A percentile compares a stretch with the other conserved stretches of the same genome.
These are phyloP conservation scores for Sugiyamaella grinbergsii DNA, from an alignment of 1,139 yeast species.

Conservation along the genomic window DNA sequence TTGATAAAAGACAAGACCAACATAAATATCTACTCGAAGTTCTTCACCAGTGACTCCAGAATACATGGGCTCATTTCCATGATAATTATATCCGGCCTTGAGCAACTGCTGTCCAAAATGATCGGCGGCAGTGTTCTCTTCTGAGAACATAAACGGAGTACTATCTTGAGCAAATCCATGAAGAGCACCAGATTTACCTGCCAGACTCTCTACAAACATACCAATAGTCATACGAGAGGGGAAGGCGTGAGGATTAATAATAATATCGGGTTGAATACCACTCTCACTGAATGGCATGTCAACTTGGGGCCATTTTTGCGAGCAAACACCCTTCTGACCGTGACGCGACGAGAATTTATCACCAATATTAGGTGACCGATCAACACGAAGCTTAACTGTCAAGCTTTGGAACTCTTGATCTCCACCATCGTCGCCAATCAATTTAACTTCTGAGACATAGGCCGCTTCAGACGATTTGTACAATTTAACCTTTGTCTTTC, in stretches of 20 bases:
- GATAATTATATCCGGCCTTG: conserved; percentile 91
- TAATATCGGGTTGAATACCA: conserved; percentile 96
- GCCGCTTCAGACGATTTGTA: conserved; percentile 96
- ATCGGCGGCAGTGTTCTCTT: conserved; percentile 94
- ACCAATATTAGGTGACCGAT: conserved; percentile 94
- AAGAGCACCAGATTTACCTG: conserved; percentile 97
- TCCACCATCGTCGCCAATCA: conserved; percentile 79
- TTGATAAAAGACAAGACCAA: conserved; percentile 97
- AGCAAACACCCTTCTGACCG: conserved; percentile 99
- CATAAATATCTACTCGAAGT: conserved; percentile 89
- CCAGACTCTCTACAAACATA: conserved; percentile 97
- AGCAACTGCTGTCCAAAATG: conserved; percentile 91
- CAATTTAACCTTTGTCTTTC: conserved; percentile 88
- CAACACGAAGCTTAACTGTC: conserved; percentile 86
- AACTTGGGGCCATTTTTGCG: conserved; percentile 95
- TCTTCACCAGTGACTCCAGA: conserved; percentile 99
- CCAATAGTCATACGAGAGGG: conserved; percentile 99
- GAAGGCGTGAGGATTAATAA: conserved; percentile 98
- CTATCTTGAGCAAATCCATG: conserved; percentile 98
- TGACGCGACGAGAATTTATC: conserved; percentile 98
- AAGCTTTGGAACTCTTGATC: conserved; percentile 81
- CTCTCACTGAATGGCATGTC: conserved; percentile 97
- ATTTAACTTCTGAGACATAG: conserved; percentile 90
- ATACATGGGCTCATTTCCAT: conserved; percentile 98
- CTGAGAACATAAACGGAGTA: conserved; percentile 94